These are phyloP conservation scores for Chernovozyma aurita DNA, from an alignment of 1,139 yeast genomes.

Conservation along the genomic window DNA sequence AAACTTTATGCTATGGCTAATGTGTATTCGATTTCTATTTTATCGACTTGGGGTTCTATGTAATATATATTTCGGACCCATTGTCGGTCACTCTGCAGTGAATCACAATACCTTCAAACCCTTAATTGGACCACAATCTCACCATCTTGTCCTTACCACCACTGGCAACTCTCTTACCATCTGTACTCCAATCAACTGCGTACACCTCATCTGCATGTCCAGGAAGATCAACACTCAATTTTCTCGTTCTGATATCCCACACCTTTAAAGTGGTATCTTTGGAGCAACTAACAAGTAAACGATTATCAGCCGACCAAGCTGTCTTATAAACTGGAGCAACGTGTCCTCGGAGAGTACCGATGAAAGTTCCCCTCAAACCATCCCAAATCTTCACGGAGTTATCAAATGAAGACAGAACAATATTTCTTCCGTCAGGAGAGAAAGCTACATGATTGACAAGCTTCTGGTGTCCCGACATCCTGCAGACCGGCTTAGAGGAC, in stretches of 20 bases:
- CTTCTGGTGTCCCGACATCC: constrained; percentile 98
- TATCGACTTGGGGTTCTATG: no score
- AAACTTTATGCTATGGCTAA: no score
- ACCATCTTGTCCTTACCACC: constrained; percentile 97
- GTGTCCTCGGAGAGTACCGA: constrained; percentile 91
- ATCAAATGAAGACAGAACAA: constrained; percentile 93
- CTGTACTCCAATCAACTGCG: constrained; percentile 98
- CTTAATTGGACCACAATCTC: constrained; percentile 84
- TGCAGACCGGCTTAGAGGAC: constrained; percentile 73
- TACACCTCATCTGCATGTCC: constrained; percentile 95
- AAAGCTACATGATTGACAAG: constrained; percentile 93
- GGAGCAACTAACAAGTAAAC: constrained; percentile 87
- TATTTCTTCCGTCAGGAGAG: constrained; percentile 89
- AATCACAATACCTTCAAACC: no score
- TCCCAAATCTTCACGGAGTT: constrained; percentile 95
- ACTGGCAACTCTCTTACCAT: constrained; percentile 87
- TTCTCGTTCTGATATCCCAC: constrained; percentile 89
- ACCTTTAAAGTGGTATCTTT: constrained; percentile 96
- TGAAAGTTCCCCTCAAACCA: constrained; percentile 84
- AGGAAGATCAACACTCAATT: constrained; percentile 83
- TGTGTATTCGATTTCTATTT: no score
- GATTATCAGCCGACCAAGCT: constrained; percentile 97
- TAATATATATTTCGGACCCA: no score
- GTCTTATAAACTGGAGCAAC: constrained; percentile 98
- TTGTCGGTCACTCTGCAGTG: no score